Conservation (phyloP, 257 asterid genomes). For the Solanum sitiens region DNA sequence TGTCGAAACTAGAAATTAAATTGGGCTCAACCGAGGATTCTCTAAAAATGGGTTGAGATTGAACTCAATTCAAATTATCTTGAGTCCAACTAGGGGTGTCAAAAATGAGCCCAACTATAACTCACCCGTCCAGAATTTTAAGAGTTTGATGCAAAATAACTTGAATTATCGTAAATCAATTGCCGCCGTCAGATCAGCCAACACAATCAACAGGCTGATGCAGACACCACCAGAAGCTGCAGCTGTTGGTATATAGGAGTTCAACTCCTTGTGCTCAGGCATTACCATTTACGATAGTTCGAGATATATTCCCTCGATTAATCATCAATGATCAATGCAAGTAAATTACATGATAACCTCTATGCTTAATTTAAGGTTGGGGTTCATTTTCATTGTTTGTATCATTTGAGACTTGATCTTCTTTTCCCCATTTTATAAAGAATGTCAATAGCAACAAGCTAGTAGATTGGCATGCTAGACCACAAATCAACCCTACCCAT, state of each 20-base stretch:
- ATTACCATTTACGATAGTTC: constrained; percentile 52
- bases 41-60: no score
- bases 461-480: constrained; percentile 39
- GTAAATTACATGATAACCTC: neutral
- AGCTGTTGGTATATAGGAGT: constrained; percentile 82
- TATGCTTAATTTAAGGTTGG: neutral
- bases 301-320: no score
- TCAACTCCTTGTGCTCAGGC: constrained; percentile 86
- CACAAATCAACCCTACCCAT: constrained; percentile 76
- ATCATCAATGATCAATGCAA: neutral
- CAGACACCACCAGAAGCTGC: constrained; percentile 89
- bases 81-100: no score
- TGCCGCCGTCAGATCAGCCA: constrained; percentile 87
- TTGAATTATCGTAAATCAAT: constrained; percentile 35
- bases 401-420: constrained; percentile 16
- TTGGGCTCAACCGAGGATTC: no score
- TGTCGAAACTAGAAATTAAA: no score
- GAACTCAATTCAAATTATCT: no score
- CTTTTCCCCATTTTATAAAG: constrained; percentile 45
- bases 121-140: no score
- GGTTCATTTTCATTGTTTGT: neutral
- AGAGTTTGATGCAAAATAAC: no score
- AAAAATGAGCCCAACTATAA: no score
- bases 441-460: constrained; percentile 45
- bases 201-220: constrained; percentile 70